A percentile compares a stretch with the other conserved stretches of the same genome.
These are phyloP conservation scores for Rhizopogon roseolus DNA, from an alignment of 768 basidiomycete species.

Conservation along the genomic window DNA sequence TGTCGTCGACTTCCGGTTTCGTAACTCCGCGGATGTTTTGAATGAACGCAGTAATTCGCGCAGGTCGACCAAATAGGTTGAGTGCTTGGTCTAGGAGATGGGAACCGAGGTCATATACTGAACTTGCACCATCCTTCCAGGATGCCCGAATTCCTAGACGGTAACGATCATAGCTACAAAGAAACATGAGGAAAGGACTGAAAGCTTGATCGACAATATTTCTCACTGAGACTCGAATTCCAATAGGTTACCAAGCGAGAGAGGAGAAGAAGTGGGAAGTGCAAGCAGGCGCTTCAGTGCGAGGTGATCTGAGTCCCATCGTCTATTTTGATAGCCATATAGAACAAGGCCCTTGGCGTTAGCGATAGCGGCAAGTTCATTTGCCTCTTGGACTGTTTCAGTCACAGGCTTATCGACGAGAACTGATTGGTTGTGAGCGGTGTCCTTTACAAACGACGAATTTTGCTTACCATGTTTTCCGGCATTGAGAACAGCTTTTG, in stretches of 20 bases:
- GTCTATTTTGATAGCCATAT: slow-evolving; percentile 70
- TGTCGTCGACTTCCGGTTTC: slow-evolving; percentile 60
- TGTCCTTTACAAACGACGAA: neutral
- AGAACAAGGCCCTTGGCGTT: slow-evolving; percentile 55
- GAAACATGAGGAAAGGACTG: neutral
- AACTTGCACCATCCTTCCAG: slow-evolving; percentile 78
- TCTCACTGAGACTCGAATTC: slow-evolving; percentile 77
- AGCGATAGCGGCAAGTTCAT: slow-evolving; percentile 57
- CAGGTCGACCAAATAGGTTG: slow-evolving; percentile 70
- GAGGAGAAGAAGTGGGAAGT: slow-evolving; percentile 44
- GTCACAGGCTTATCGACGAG: slow-evolving; percentile 81
- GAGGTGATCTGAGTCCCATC: slow-evolving; percentile 78
- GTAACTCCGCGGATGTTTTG: slow-evolving; percentile 69
- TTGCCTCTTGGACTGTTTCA: slow-evolving; percentile 52
- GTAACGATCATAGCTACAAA: slow-evolving; percentile 67
- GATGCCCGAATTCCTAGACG: slow-evolving; percentile 58
- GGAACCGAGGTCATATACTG: slow-evolving; percentile 73
- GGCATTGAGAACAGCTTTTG: slow-evolving; percentile 59
- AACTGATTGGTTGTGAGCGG: slow-evolving; percentile 33
- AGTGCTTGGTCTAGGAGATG: slow-evolving; percentile 80
- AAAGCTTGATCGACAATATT: neutral
- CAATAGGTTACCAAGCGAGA: slow-evolving; percentile 54
- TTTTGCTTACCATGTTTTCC: slow-evolving; percentile 62
- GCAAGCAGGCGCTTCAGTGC: slow-evolving; percentile 56
- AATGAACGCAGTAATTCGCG: slow-evolving; percentile 61